Evolutionary conservation across 306 rosid species (phyloP).

Genomic region (Dryas octopetala): DNA sequence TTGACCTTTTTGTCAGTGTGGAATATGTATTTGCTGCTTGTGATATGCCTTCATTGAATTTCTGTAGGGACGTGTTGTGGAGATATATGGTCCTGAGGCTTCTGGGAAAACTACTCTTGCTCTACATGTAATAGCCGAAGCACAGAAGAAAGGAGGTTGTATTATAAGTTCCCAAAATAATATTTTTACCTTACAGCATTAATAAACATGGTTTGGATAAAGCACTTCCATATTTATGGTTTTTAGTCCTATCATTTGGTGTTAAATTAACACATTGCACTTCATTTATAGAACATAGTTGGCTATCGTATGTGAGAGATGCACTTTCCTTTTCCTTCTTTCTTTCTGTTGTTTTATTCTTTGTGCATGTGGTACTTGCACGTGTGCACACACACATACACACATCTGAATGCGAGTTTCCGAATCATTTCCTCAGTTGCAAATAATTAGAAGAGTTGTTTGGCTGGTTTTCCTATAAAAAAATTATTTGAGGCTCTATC

Average conservation of each 20-base stretch:
- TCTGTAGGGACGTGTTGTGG: constrained; percentile 87
- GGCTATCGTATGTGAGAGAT: background rate
- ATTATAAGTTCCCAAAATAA: background rate
- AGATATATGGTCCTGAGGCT: constrained; percentile 93
- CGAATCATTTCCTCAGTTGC: background rate
- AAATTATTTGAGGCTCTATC: background rate
- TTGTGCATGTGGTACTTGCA: background rate
- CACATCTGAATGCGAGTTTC: background rate
- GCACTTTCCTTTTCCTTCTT: constrained; percentile 15
- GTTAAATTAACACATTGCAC: background rate
- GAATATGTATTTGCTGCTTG: constrained; percentile 10
- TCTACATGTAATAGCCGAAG: constrained; percentile 87
- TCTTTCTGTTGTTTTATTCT: background rate
- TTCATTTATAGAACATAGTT: background rate
- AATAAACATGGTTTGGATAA: background rate
- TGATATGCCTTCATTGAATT: constrained; percentile 26
- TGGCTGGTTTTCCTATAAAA: background rate
- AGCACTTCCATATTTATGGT: background rate
- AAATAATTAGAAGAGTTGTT: background rate
- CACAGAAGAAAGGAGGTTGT: constrained; percentile 90
- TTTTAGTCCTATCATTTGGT: background rate
- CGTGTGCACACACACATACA: background rate
- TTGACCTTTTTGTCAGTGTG: background rate
- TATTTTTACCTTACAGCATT: no score
- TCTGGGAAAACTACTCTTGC: constrained; percentile 94